These are phyloP conservation scores for Clarireedia sp. DNA, from an alignment of 2,329 filamentous ascomycete species.

Conservation along the genomic window DNA sequence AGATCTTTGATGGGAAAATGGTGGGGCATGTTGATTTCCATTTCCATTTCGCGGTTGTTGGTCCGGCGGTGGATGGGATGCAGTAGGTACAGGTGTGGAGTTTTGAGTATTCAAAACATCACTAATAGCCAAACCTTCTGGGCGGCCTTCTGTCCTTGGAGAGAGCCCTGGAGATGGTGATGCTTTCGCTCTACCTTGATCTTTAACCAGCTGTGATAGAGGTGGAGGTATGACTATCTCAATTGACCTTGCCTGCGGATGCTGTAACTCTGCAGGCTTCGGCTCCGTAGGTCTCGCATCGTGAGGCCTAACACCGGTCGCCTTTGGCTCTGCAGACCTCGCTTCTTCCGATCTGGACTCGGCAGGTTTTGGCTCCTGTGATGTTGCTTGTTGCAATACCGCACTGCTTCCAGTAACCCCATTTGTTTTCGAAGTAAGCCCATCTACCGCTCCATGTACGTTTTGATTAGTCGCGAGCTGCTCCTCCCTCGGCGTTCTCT, in stretches of 20 bases:
- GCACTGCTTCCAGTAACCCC: neutral
- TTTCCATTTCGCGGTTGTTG: conserved; percentile 7
- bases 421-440: neutral
- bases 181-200: conserved; percentile 9
- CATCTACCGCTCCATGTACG: neutral
- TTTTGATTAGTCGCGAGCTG: neutral
- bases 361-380: conserved; percentile 1
- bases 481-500: conserved; percentile 27
- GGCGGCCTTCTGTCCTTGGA: conserved; percentile 15
- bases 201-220: conserved; percentile 2
- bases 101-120: conserved; percentile 23
- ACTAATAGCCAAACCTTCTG: conserved; percentile 23
- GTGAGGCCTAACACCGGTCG: neutral
- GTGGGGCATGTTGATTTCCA: conserved; percentile 10
- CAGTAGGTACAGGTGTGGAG: conserved; percentile 10
- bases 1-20: conserved; percentile 10
- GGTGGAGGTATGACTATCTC: conserved; percentile 6
- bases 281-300: conserved; percentile 7
- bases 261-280: conserved; percentile 8
- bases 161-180: conserved; percentile 13
- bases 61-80: conserved; percentile 10
- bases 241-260: conserved; percentile 5
- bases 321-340: conserved; percentile 7
- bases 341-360: conserved; percentile 5
- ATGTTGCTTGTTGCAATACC: neutral